phyloP scores from a whole-genome alignment of 225 moss, liverwort and hornwort species.

The Sphagnum contortum region DNA sequence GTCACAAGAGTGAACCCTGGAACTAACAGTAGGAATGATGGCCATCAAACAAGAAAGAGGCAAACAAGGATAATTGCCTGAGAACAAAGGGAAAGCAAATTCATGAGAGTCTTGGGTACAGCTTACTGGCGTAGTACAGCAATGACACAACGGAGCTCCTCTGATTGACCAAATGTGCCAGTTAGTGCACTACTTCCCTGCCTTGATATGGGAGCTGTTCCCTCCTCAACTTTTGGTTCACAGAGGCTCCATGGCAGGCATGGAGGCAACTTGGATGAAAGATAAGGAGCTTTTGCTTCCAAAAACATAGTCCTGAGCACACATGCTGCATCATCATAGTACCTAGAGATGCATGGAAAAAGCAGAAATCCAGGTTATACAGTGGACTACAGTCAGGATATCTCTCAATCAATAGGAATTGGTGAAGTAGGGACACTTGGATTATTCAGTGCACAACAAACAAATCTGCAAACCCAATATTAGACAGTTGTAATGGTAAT shows the following conservation, averaged over 20 bases:
- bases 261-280: constrained; percentile 75
- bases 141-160: constrained; percentile 98
- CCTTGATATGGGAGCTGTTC: constrained; percentile 39
- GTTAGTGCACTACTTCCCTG: constrained; percentile 56
- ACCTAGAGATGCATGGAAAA: constrained; percentile 32
- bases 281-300: constrained; percentile 79
- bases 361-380: too few species aligned
- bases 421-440: too few species aligned
- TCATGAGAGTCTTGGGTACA: background rate
- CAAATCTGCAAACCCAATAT: too few species aligned
- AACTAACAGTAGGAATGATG: background rate
- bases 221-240: constrained; percentile 42
- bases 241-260: constrained; percentile 68
- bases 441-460: too few species aligned
- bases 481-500: too few species aligned
- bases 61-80: too few species aligned
- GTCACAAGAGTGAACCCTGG: background rate
- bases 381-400: too few species aligned
- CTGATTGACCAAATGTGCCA: constrained; percentile 94
- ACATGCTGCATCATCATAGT: constrained; percentile 98
- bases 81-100: background rate
- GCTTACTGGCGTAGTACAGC: constrained; percentile 95
- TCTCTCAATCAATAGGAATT: too few species aligned
- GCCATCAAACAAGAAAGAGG: background rate
- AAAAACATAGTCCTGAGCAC: constrained; percentile 96